A percentile compares a stretch with the other conserved stretches of the same genome.
phyloP scores from a whole-genome alignment of 352 stramenopile species.

The Saprolegnia diclina region DNA sequence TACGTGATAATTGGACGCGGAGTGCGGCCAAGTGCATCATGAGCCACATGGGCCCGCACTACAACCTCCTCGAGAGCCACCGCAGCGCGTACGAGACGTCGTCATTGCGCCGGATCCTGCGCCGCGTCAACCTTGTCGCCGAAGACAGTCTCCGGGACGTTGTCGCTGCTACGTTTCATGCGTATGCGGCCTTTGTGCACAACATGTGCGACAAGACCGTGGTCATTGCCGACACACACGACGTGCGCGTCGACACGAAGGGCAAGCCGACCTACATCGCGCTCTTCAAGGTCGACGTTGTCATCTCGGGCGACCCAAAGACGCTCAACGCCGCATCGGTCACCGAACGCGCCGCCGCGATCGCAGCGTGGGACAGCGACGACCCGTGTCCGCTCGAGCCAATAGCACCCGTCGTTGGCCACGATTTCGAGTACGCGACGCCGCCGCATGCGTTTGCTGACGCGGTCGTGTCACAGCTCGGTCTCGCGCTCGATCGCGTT shows the following conservation, averaged over 20 bases:
- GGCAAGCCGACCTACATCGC: neutral
- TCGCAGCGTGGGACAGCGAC: slow-evolving; percentile 60
- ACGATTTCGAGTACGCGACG: slow-evolving; percentile 77
- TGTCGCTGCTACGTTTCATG: slow-evolving; percentile 59
- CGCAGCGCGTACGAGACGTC: slow-evolving; percentile 62
- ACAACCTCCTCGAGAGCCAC: slow-evolving; percentile 62
- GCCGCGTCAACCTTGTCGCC: slow-evolving; percentile 79
- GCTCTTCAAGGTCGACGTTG: slow-evolving; percentile 59
- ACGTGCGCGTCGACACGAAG: slow-evolving; percentile 1
- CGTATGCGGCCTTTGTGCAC: slow-evolving; percentile 65
- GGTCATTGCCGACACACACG: slow-evolving; percentile 16
- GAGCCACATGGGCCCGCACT: slow-evolving; percentile 43
- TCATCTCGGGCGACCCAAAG: slow-evolving; percentile 50
- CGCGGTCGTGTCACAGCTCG: slow-evolving; percentile 67
- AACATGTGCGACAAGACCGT: slow-evolving; percentile 37
- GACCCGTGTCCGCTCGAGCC: slow-evolving; percentile 52
- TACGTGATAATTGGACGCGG: slow-evolving; percentile 74
- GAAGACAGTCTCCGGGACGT: slow-evolving; percentile 61
- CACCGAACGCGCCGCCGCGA: slow-evolving; percentile 44
- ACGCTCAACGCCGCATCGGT: slow-evolving; percentile 55
- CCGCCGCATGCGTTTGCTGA: slow-evolving; percentile 58
- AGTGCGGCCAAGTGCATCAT: slow-evolving; percentile 70
- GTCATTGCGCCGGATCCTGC: slow-evolving; percentile 49
- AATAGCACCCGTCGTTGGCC: slow-evolving; percentile 40
- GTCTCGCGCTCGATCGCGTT: slow-evolving; percentile 67